Conservation (phyloP, 2,329 filamentous ascomycete genomes). For the Cyphellophora europaea region DNA sequence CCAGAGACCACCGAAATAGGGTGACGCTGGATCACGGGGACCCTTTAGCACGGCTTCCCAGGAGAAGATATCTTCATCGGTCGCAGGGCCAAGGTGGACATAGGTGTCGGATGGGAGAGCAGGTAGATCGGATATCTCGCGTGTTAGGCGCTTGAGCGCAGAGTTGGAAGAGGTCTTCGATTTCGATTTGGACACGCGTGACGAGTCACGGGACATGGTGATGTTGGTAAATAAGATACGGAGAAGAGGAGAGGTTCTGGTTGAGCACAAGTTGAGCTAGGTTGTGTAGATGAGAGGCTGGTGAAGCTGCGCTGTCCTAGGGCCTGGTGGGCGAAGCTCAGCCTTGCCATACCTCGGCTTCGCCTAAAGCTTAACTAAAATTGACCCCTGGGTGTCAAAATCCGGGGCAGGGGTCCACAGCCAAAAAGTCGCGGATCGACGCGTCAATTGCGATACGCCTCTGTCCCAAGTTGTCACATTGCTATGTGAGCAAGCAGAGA, state of each 20-base stretch:
- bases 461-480: too few relatives aligned
- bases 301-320: too few relatives aligned
- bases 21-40: slow-evolving; percentile 25
- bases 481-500: too few relatives aligned
- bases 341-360: too few relatives aligned
- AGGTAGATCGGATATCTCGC: slow-evolving; percentile 51
- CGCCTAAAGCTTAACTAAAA: too few relatives aligned
- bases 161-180: slow-evolving; percentile 8
- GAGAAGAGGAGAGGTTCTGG: not conserved
- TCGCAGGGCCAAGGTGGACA: slow-evolving; percentile 45
- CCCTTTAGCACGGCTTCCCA: slow-evolving; percentile 55
- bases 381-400: too few relatives aligned
- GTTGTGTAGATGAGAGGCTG: not conserved
- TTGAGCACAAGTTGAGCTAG: not conserved
- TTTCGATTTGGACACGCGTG: slow-evolving; percentile 7
- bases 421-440: too few relatives aligned
- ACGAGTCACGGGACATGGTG: slow-evolving; percentile 5
- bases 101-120: slow-evolving; percentile 48
- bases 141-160: slow-evolving; percentile 50
- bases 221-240: too few relatives aligned
- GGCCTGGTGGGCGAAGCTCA: too few relatives aligned
- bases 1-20: slow-evolving; percentile 61
- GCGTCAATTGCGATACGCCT: too few relatives aligned
- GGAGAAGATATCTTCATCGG: slow-evolving; percentile 48
- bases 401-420: too few relatives aligned